These are phyloP conservation scores for Xerocomus spinulosus DNA, from an alignment of 768 basidiomycete genomes.

Conservation along the genomic window DNA sequence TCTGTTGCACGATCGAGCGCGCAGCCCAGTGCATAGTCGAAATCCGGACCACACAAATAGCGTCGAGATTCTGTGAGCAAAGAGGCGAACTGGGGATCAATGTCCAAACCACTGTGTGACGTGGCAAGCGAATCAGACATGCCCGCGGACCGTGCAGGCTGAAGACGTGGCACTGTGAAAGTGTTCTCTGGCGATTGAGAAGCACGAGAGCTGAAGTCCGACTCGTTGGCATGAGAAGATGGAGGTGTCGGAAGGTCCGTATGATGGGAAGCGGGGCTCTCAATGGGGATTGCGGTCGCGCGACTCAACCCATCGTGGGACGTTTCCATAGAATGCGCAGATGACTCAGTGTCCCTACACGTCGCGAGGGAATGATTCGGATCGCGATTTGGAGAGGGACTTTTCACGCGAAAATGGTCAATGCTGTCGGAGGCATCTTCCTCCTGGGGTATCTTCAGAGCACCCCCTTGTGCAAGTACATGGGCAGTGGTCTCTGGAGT, in stretches of 20 bases:
- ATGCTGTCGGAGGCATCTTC: background rate
- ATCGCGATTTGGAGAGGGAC: background rate
- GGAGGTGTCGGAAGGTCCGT: conserved; percentile 20
- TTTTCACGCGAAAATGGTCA: background rate
- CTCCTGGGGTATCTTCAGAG: conserved; percentile 11
- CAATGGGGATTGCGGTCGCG: conserved; percentile 17
- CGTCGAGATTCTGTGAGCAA: conserved; percentile 68
- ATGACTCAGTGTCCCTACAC: background rate
- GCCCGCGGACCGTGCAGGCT: background rate
- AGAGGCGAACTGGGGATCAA: conserved; percentile 43
- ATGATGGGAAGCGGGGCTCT: conserved; percentile 9
- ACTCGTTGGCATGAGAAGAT: conserved; percentile 15
- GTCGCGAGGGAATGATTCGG: background rate
- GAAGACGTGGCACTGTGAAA: conserved; percentile 18
- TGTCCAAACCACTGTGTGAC: conserved; percentile 5
- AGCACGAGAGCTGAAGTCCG: conserved; percentile 22
- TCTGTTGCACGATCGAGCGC: conserved; percentile 67
- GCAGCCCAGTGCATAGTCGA: conserved; percentile 63
- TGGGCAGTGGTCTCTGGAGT: conserved; percentile 67
- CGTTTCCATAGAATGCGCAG: background rate
- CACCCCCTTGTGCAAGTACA: conserved; percentile 63
- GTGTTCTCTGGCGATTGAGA: conserved; percentile 22
- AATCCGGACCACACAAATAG: conserved; percentile 64
- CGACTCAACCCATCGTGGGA: too few relatives aligned
- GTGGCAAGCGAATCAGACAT: background rate